Percentiles rank a stretch among this genome's conserved stretches.
Conservation (phyloP, 257 asterid species). For the Nicotiana otophora region DNA sequence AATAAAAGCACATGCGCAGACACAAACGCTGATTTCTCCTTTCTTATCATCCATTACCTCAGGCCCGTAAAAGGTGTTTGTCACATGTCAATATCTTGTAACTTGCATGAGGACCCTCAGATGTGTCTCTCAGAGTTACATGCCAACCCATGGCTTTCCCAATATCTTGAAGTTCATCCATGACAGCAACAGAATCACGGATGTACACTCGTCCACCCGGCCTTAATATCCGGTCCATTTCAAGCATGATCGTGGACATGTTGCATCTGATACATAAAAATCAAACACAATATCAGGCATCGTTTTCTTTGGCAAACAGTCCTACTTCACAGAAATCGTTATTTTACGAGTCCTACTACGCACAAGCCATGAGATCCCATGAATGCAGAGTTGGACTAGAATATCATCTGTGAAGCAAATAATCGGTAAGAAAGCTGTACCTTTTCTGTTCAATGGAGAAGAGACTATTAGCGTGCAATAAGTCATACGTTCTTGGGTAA, state of each 20-base stretch:
- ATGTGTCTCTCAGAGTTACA: conserved; percentile 61
- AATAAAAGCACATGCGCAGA: not conserved
- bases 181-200: conserved; percentile 54
- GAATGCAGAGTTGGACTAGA: not conserved
- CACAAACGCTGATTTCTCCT: not conserved
- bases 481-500: conserved; percentile 72
- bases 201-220: conserved; percentile 80
- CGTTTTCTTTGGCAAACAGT: not conserved
- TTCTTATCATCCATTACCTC: not conserved
- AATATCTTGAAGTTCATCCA: conserved; percentile 68
- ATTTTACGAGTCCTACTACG: not conserved
- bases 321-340: not conserved
- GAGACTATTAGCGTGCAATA: conserved; percentile 73
- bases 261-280: conserved; percentile 53
- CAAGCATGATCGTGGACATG: conserved; percentile 72
- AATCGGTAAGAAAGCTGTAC: not conserved
- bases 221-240: conserved; percentile 86
- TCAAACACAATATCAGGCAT: not conserved
- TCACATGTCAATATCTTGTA: conserved; percentile 62
- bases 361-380: not conserved
- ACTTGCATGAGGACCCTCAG: conserved; percentile 89
- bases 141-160: conserved; percentile 83
- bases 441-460: conserved; percentile 61
- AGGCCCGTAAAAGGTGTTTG: conserved; percentile 35
- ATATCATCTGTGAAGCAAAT: not conserved